Evolutionary conservation across 2,329 filamentous ascomycete species (phyloP).

Genomic region (Aspergillus fumigatus): DNA sequence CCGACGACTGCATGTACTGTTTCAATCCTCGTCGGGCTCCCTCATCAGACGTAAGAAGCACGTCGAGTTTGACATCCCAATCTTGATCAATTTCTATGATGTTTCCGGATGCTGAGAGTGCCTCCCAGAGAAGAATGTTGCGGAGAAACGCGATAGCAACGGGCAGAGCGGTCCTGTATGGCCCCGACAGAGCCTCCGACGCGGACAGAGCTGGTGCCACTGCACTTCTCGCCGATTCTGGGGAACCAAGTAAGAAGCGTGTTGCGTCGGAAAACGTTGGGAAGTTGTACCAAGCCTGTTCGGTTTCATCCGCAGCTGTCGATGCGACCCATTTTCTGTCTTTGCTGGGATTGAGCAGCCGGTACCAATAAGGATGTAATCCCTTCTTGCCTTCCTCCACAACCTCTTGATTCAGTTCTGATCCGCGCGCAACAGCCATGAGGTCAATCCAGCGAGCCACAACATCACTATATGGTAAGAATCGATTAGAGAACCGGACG

Average conservation of each 20-base stretch:
- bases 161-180: conserved; percentile 53
- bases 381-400: conserved; percentile 86
- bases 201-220: conserved; percentile 36
- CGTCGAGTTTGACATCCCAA: conserved; percentile 78
- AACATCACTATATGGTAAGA: conserved; percentile 73
- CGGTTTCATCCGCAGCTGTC: conserved; percentile 53
- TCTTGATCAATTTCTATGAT: conserved; percentile 63
- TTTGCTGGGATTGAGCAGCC: conserved; percentile 54
- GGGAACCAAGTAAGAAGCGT: conserved; percentile 27
- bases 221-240: conserved; percentile 12
- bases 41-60: conserved; percentile 66
- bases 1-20: conserved; percentile 28
- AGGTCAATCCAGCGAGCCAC: conserved; percentile 84
- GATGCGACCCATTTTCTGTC: conserved; percentile 35
- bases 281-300: conserved; percentile 38
- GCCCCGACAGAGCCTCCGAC: conserved; percentile 22
- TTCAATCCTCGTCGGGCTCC: conserved; percentile 54
- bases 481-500: conserved; percentile 85
- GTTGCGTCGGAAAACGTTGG: conserved; percentile 36
- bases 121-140: conserved; percentile 56
- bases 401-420: conserved; percentile 72
- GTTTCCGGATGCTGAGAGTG: conserved; percentile 44
- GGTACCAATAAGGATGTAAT: conserved; percentile 72
- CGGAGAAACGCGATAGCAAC: conserved; percentile 67
- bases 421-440: conserved; percentile 62